Percentiles rank a stretch among this genome's conserved stretches.
Conservation (phyloP, 805 yeast genomes). For the Saccharomycopsis sp. region DNA sequence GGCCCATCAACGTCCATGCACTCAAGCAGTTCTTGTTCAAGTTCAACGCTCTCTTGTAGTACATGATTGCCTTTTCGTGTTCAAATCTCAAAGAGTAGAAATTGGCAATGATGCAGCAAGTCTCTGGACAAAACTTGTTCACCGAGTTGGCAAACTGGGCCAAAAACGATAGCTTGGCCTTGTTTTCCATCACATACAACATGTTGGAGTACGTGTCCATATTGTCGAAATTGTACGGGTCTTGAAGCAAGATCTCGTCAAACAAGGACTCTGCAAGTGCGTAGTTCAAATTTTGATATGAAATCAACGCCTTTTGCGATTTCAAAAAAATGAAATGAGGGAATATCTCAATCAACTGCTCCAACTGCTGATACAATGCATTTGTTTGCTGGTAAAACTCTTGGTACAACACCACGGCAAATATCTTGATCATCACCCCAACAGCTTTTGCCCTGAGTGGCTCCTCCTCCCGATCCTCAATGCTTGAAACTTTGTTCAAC, state of each 20-base stretch:
- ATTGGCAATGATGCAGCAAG: constrained; percentile 90
- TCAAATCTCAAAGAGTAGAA: constrained; percentile 86
- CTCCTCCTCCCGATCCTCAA: constrained; percentile 1
- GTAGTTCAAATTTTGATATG: constrained; percentile 81
- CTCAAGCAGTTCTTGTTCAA: constrained; percentile 71
- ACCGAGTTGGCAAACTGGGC: constrained; percentile 79
- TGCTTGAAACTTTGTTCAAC: constrained; percentile 25
- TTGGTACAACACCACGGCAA: constrained; percentile 59
- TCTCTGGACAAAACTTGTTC: constrained; percentile 85
- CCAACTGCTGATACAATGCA: constrained; percentile 42
- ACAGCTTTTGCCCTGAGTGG: constrained; percentile 1
- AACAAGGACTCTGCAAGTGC: constrained; percentile 68
- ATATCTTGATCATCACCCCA: constrained; percentile 40
- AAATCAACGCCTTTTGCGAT: constrained; percentile 73
- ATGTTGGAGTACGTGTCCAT: constrained; percentile 92
- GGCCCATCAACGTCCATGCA: constrained; percentile 99
- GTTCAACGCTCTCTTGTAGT: constrained; percentile 81
- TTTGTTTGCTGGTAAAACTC: constrained; percentile 67
- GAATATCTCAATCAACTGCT: constrained; percentile 42
- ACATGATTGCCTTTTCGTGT: constrained; percentile 90
- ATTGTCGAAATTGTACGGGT: constrained; percentile 85
- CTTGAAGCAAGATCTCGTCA: constrained; percentile 60
- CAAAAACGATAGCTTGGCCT: constrained; percentile 70
- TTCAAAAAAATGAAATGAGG: constrained; percentile 70
- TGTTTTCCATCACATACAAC: constrained; percentile 85